phyloP scores from a whole-genome alignment of 345 rosid species.

The Atalantia buxifolia region DNA sequence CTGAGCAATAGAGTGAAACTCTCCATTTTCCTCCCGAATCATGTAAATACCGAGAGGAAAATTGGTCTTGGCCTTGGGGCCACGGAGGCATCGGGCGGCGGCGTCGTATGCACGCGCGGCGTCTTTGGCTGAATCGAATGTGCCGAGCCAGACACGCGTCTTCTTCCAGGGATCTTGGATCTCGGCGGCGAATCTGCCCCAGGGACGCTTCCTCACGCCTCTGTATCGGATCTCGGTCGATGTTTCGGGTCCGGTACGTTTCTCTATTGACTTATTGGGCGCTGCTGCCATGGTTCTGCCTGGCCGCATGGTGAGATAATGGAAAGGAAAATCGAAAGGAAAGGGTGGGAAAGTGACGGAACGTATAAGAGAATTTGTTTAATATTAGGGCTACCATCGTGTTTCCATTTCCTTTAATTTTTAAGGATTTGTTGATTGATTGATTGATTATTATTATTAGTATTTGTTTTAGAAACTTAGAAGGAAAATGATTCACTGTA shows the following conservation, averaged over 20 bases:
- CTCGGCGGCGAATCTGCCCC: conserved; percentile 40
- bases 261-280: background rate
- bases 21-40: background rate
- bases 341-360: no score
- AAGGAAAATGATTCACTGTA: no score
- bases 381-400: background rate
- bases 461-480: no score
- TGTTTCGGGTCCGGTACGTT: background rate
- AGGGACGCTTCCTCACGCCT: conserved; percentile 37
- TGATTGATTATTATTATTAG: no score
- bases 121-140: conserved; percentile 30
- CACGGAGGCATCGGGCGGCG: conserved; percentile 32
- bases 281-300: background rate
- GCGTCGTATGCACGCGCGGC: conserved; percentile 34
- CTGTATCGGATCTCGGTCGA: conserved; percentile 16
- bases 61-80: conserved; percentile 35
- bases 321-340: no score
- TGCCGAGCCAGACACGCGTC: conserved; percentile 34
- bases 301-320: conserved; percentile 14
- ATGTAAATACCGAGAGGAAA: conserved; percentile 10
- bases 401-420: no score
- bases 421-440: background rate
- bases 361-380: no score
- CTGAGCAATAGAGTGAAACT: conserved; percentile 1
- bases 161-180: conserved; percentile 36